These are phyloP conservation scores for Juncus inflexus DNA, from an alignment of 176 grass and related monocot species.

Conservation along the genomic window DNA sequence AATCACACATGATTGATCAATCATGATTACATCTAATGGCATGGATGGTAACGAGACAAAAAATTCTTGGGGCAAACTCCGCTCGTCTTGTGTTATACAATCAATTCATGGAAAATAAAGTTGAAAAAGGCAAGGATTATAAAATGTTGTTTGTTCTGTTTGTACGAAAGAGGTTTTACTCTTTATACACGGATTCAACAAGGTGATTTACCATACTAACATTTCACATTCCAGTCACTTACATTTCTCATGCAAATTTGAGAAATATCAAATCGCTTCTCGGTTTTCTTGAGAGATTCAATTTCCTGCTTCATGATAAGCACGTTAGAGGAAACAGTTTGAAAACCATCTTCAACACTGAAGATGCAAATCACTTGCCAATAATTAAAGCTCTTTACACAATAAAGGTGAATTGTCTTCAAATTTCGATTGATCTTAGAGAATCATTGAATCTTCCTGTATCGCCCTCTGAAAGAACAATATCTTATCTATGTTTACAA, in stretches of 20 bases:
- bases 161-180: background rate
- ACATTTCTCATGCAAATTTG: background rate
- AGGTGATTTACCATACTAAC: slow-evolving; percentile 5
- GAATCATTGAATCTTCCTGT: slow-evolving; percentile 10
- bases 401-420: background rate
- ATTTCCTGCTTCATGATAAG: background rate
- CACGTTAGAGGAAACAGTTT: background rate
- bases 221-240: slow-evolving; percentile 20
- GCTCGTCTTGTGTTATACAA: slow-evolving; percentile 4
- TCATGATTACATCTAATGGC: too few relatives aligned
- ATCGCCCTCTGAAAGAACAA: background rate
- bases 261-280: slow-evolving; percentile 8
- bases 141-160: slow-evolving; percentile 8
- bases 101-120: background rate
- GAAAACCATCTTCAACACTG: background rate
- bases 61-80: too few relatives aligned
- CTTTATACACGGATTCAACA: background rate
- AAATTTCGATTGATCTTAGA: background rate
- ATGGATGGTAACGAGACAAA: too few relatives aligned
- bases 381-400: background rate
- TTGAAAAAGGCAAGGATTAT: background rate
- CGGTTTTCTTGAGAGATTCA: slow-evolving; percentile 12
- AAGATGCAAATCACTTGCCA: background rate
- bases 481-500: background rate
- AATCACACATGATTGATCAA: too few relatives aligned